phyloP scores from a whole-genome alignment of 1,139 yeast species.

The Meyerozyma sp. region DNA sequence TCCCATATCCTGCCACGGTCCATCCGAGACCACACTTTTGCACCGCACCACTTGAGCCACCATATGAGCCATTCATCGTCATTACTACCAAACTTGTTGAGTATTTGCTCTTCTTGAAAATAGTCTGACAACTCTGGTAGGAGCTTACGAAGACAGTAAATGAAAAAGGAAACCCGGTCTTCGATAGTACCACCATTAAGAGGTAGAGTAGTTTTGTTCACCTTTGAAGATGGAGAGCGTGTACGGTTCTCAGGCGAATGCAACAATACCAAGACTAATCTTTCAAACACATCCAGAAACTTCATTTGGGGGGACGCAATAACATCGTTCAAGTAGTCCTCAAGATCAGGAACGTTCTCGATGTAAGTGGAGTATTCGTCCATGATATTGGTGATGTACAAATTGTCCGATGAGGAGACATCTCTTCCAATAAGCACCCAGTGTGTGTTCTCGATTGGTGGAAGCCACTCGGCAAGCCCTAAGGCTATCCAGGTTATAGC shows the following conservation, averaged over 20 bases:
- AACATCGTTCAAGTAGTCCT: slow-evolving; percentile 20
- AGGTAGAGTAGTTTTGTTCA: slow-evolving; percentile 38
- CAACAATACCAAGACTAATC: slow-evolving; percentile 67
- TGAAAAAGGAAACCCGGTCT: slow-evolving; percentile 68
- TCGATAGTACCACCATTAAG: slow-evolving; percentile 63
- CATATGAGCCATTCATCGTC: slow-evolving; percentile 91
- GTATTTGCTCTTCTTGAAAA: slow-evolving; percentile 75
- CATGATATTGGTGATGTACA: slow-evolving; percentile 34
- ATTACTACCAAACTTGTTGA: slow-evolving; percentile 53
- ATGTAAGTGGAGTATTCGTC: slow-evolving; percentile 47
- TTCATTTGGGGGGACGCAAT: slow-evolving; percentile 31
- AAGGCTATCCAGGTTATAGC: slow-evolving; percentile 86
- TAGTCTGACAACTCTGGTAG: slow-evolving; percentile 76
- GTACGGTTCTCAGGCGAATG: slow-evolving; percentile 55
- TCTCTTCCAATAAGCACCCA: slow-evolving; percentile 44
- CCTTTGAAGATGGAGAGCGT: slow-evolving; percentile 10
- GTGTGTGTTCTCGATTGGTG: slow-evolving; percentile 47
- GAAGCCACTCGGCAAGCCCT: slow-evolving; percentile 87
- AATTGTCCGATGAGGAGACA: slow-evolving; percentile 15
- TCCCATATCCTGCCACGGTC: slow-evolving; percentile 94
- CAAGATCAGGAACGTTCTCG: slow-evolving; percentile 26
- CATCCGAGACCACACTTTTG: slow-evolving; percentile 74
- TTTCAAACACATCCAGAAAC: slow-evolving; percentile 68
- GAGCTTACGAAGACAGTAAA: slow-evolving; percentile 55
- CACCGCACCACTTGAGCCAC: slow-evolving; percentile 95